Evolutionary conservation across 768 basidiomycete genomes (phyloP).

Genomic region (Agrocybe chaxingu): DNA sequence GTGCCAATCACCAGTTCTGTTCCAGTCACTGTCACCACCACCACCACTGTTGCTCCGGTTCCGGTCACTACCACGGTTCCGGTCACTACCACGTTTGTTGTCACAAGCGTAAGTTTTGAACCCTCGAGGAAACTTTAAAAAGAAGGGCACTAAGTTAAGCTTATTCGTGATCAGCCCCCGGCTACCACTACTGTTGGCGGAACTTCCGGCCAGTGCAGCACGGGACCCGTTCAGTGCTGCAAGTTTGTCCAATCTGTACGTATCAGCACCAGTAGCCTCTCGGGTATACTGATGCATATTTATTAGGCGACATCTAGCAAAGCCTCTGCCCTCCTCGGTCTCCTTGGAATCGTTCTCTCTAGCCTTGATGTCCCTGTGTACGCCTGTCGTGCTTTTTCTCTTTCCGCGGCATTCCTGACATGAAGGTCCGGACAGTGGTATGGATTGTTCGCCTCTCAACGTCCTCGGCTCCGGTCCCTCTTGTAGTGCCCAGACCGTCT

Average conservation of each 20-base stretch:
- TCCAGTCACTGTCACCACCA: constrained; percentile 8
- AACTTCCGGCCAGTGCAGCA: constrained; percentile 26
- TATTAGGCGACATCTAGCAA: constrained; percentile 14
- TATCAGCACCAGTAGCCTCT: not conserved
- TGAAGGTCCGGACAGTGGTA: constrained; percentile 18
- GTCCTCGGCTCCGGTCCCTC: constrained; percentile 24
- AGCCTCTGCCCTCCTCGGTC: constrained; percentile 21
- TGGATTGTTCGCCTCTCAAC: constrained; percentile 28
- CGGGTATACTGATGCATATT: not conserved
- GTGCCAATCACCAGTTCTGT: constrained; percentile 9
- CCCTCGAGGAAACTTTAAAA: not conserved
- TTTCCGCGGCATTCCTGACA: not conserved
- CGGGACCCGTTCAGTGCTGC: constrained; percentile 25
- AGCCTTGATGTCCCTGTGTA: constrained; percentile 21
- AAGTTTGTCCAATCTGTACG: constrained; percentile 17
- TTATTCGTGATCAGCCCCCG: constrained; percentile 9
- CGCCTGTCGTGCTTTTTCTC: not conserved
- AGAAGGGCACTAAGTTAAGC: not conserved
- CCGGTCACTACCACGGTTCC: constrained; percentile 5
- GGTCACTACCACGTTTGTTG: constrained; percentile 8
- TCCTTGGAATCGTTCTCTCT: constrained; percentile 27
- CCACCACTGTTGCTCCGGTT: constrained; percentile 5
- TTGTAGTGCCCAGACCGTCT: constrained; percentile 30
- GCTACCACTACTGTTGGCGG: constrained; percentile 16
- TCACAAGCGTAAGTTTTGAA: constrained; percentile 9